A percentile compares a stretch with the other conserved stretches of the same genome.
phyloP scores from a whole-genome alignment of 164 flowering plant species.

The Protea cynaroides region DNA sequence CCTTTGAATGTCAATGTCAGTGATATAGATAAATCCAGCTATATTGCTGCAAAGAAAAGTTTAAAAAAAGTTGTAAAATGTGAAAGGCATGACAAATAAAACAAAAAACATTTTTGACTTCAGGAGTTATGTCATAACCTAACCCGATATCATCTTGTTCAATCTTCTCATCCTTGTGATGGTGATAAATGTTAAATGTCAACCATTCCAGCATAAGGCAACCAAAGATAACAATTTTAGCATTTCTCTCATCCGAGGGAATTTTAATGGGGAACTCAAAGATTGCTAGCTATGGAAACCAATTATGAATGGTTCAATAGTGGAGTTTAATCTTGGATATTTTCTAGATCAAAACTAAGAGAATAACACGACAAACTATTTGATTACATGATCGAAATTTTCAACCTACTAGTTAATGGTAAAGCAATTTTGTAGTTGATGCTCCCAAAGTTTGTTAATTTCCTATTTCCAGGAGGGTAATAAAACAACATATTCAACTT shows the following conservation, averaged over 20 bases:
- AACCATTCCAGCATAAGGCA: no score
- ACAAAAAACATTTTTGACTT: background rate
- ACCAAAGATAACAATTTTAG: no score
- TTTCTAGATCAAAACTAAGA: no score
- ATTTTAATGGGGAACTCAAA: no score
- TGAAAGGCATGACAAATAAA: background rate
- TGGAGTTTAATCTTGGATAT: no score
- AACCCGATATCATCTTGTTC: background rate
- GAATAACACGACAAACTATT: no score
- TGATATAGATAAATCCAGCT: slow-evolving; percentile 78
- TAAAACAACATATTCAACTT: background rate
- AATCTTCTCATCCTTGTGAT: background rate
- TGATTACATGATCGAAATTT: no score
- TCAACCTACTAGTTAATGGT: no score
- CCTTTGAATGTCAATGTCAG: slow-evolving; percentile 82
- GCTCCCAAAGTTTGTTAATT: background rate
- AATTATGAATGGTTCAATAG: no score
- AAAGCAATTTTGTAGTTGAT: no score
- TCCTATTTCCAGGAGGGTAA: background rate
- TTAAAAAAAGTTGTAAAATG: background rate
- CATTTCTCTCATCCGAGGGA: no score
- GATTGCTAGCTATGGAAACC: no score
- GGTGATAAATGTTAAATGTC: background rate
- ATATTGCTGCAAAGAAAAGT: slow-evolving; percentile 54
- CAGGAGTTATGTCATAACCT: background rate